Conservation (phyloP, 768 basidiomycete species). For the Lepiota subincarnata region DNA sequence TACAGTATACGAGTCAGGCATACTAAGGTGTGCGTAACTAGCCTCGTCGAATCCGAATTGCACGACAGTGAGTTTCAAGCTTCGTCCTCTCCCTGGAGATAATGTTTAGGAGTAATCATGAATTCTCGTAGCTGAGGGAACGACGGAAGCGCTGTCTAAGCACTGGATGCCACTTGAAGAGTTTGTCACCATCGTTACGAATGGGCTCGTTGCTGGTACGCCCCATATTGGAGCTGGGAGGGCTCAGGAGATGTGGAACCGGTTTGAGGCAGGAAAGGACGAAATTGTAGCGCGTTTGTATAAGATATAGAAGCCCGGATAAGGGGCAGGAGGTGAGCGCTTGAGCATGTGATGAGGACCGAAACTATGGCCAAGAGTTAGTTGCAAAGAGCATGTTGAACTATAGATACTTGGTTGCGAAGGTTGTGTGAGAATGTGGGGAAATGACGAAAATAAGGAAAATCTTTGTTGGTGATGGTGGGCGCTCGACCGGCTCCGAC, state of each 20-base stretch:
- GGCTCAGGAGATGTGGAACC: conserved; percentile 21
- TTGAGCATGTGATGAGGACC: too few relatives aligned
- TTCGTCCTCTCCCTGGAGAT: not conserved
- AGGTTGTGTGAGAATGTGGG: too few relatives aligned
- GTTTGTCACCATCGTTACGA: conserved; percentile 34
- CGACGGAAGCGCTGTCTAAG: conserved; percentile 40
- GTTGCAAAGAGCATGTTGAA: too few relatives aligned
- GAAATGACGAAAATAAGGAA: too few relatives aligned
- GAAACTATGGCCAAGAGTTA: too few relatives aligned
- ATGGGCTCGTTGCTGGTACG: conserved; percentile 25
- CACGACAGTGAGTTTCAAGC: conserved; percentile 46
- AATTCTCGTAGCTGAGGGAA: conserved; percentile 43
- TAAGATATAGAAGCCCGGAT: not conserved
- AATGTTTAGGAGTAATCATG: not conserved
- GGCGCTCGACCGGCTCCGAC: not conserved
- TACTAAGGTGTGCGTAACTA: conserved; percentile 16
- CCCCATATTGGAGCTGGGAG: conserved; percentile 23
- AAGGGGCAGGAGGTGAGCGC: too few relatives aligned
- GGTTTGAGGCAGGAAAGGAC: conserved; percentile 31
- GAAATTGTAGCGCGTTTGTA: conserved; percentile 21
- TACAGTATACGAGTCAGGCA: not conserved
- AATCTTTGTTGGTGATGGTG: not conserved
- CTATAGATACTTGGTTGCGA: too few relatives aligned
- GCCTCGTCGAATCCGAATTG: conserved; percentile 58
- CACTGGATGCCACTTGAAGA: conserved; percentile 51